These are phyloP conservation scores for Periconia macrospinosa DNA, from an alignment of 2,329 filamentous ascomycete species.

Conservation along the genomic window DNA sequence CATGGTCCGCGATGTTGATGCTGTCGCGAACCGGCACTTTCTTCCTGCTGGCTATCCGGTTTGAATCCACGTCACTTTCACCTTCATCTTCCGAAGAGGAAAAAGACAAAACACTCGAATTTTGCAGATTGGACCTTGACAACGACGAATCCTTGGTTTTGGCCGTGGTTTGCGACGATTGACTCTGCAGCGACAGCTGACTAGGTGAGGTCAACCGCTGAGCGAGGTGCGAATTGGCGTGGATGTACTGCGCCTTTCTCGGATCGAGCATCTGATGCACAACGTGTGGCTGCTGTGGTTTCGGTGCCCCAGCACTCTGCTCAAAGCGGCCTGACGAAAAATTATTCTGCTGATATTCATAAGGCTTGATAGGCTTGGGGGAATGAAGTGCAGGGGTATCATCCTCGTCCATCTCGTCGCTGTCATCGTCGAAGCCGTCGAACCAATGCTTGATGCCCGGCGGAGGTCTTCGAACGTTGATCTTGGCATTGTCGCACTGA, in stretches of 20 bases:
- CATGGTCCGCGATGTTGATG: conserved; percentile 34
- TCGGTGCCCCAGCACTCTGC: conserved; percentile 2
- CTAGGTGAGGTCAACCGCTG: conserved; percentile 32
- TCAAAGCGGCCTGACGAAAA: conserved; percentile 22
- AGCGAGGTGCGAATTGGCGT: conserved; percentile 24
- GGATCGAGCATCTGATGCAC: conserved; percentile 14
- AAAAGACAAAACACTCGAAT: conserved; percentile 43
- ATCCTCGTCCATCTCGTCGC: conserved; percentile 33
- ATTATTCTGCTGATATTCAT: conserved; percentile 13
- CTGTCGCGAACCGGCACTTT: conserved; percentile 33
- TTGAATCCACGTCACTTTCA: conserved; percentile 17
- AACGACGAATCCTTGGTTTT: conserved; percentile 38
- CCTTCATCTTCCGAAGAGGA: conserved; percentile 44
- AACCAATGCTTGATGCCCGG: conserved; percentile 56
- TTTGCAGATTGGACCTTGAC: conserved; percentile 38
- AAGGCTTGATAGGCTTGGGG: conserved; percentile 11
- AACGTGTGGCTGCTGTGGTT: conserved; percentile 13
- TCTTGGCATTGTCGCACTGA: conserved; percentile 50
- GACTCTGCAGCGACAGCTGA: conserved; percentile 29
- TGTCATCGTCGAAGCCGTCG: conserved; percentile 48
- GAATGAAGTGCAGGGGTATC: conserved; percentile 13
- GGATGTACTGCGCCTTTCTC: conserved; percentile 22
- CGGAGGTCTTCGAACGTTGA: conserved; percentile 50
- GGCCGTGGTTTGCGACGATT: conserved; percentile 26
- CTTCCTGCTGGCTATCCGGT: not conserved